phyloP scores from a whole-genome alignment of 2,329 filamentous ascomycete species.

The Sporothrix mexicana region DNA sequence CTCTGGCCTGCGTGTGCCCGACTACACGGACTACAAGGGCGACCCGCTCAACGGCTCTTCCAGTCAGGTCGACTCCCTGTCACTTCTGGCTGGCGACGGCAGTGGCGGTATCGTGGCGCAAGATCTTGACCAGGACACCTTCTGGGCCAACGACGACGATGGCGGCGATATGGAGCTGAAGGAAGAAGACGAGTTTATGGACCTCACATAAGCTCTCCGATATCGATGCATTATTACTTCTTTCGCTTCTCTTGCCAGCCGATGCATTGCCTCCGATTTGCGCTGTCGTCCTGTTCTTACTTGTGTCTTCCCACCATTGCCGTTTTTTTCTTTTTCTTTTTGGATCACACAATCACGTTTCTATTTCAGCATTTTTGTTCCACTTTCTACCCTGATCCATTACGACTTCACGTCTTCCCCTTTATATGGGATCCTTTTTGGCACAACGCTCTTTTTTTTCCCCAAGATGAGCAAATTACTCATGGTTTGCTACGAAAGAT shows the following conservation, averaged over 20 bases:
- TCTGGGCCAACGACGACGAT: conserved; percentile 73
- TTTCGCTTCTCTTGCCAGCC: conserved; percentile 38
- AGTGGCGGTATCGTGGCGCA: conserved; percentile 47
- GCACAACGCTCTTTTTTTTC: not conserved
- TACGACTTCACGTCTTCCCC: not conserved
- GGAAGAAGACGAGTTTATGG: conserved; percentile 40
- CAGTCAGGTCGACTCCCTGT: conserved; percentile 47
- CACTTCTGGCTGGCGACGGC: conserved; percentile 48
- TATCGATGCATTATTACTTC: not conserved
- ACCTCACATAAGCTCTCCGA: conserved; percentile 28
- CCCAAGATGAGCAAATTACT: not conserved
- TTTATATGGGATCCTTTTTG: not conserved
- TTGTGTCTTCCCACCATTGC: not conserved
- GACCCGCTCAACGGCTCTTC: conserved; percentile 66
- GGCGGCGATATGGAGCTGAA: conserved; percentile 64
- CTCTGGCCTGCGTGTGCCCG: conserved; percentile 85
- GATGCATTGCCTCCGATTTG: not conserved
- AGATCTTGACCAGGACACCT: conserved; percentile 60
- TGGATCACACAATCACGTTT: not conserved
- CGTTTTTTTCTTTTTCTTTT: not conserved
- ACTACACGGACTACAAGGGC: conserved; percentile 89
- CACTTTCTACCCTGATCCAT: not conserved
- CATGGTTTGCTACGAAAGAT: not conserved
- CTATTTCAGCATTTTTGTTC: conserved; percentile 19
- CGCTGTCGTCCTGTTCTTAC: not conserved